Base-by-base conservation (phyloP, 805 yeast genomes). In the Ogataea nakhonphanomensis region DNA sequence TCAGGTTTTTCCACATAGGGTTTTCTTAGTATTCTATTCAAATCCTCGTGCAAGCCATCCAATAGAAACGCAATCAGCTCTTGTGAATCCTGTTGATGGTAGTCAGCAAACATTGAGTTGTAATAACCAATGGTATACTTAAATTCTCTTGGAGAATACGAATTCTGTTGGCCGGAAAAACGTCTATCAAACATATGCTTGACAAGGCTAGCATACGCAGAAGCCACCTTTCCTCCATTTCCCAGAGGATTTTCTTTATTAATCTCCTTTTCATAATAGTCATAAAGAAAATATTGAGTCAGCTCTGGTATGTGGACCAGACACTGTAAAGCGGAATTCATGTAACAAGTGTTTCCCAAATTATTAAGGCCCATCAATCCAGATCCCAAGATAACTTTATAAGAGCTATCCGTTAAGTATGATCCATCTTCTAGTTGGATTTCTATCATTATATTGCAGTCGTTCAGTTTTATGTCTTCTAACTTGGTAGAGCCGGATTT, bases 301-400 rank as follows among this genome's bases (percentile, higher is more conserved):
- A 93, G 62, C 59, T 88, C 96, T 1, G 95, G 95, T 9, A 90
- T 73, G 56, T 91, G 98, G 0, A 78, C 74, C 30, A 91, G 65
- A 55, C 97, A 91, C 57, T 93, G 98, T 32, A 91, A 64, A 0
- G 96, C 96, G 8, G 95, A 85, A 60, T 88, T 89, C 97, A 90
- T 89, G 60, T 88, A 90, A 61, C 97, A 90, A 0, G 95, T 81
- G 58, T 90, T 90, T 2, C 97, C 97, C 45, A 89, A 65, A 55
- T 87, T 90, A 37, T 71, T 66, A 55, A 82, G 49, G 45, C 97
- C 82, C 43, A 71, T 60, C 33, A 69, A 57, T 49, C 96, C 90
- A 22, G 46, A 51, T 2, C 62, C 59, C 3, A 47, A 51, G 10
- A 50, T 27, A 3, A 59, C 25, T 5, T 35, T 35, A 4, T 55